These are phyloP conservation scores for Phytopythium litorale DNA, from an alignment of 352 stramenopile species.

Conservation along the genomic window DNA sequence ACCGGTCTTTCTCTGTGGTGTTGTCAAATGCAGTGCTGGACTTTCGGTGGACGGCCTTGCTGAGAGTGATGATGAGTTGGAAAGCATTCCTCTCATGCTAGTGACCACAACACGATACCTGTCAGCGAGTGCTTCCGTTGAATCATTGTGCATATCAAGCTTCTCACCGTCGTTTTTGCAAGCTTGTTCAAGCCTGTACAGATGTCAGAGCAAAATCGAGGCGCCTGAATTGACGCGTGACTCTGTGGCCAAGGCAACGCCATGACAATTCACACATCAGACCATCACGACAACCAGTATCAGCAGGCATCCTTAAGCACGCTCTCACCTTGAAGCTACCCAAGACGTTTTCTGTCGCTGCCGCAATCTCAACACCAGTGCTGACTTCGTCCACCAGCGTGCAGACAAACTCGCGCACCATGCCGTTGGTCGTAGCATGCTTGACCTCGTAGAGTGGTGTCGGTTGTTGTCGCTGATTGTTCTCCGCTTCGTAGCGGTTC, in stretches of 20 bases:
- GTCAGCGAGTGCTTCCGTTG: neutral
- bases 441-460: neutral
- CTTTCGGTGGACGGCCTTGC: conserved; percentile 66
- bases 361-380: conserved; percentile 62
- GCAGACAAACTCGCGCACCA: conserved; percentile 37
- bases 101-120: neutral
- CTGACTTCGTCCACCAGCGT: conserved; percentile 60
- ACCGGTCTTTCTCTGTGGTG: conserved; percentile 41
- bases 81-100: conserved; percentile 71
- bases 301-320: neutral
- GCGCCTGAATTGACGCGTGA: conserved; percentile 70
- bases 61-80: conserved; percentile 71
- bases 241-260: conserved; percentile 23
- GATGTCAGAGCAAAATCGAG: conserved; percentile 58
- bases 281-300: neutral
- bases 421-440: conserved; percentile 19
- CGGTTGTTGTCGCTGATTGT: conserved; percentile 14
- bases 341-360: conserved; percentile 57
- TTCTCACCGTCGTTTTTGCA: conserved; percentile 25
- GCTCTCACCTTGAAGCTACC: conserved; percentile 68
- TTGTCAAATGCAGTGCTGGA: conserved; percentile 26
- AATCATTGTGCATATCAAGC: neutral
- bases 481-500: conserved; percentile 52
- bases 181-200: conserved; percentile 31
- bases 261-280: neutral